A percentile compares a stretch with the other conserved stretches of the same genome.
phyloP scores from a whole-genome alignment of 306 rosid genomes.

The Quercus cerris region DNA sequence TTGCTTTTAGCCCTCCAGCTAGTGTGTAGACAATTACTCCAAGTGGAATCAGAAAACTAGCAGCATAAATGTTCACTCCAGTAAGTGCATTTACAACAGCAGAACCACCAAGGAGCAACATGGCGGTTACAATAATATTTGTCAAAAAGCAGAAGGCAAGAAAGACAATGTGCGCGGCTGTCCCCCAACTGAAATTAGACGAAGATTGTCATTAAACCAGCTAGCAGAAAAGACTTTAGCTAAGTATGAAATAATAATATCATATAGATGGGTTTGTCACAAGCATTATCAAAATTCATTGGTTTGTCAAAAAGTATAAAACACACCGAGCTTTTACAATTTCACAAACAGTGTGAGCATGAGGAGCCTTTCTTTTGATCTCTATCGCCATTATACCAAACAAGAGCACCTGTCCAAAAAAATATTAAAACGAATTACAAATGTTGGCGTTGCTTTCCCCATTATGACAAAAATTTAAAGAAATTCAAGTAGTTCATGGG shows the following conservation, averaged over 20 bases:
- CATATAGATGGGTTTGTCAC: background rate
- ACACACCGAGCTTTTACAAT: slow-evolving; percentile 90
- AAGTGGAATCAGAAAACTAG: slow-evolving; percentile 91
- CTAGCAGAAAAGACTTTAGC: background rate
- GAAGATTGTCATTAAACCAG: slow-evolving; percentile 7
- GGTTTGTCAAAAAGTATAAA: background rate
- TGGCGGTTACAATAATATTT: slow-evolving; percentile 83
- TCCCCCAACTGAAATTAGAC: slow-evolving; percentile 77
- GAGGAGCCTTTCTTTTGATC: slow-evolving; percentile 94
- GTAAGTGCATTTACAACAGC: slow-evolving; percentile 92
- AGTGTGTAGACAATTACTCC: slow-evolving; percentile 90
- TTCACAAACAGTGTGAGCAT: slow-evolving; percentile 93
- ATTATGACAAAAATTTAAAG: background rate
- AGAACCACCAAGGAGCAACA: slow-evolving; percentile 96
- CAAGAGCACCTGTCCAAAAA: slow-evolving; percentile 59
- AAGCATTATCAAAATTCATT: background rate
- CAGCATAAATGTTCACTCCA: slow-evolving; percentile 89
- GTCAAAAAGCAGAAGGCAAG: slow-evolving; percentile 85
- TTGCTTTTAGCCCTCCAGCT: slow-evolving; percentile 96
- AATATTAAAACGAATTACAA: background rate
- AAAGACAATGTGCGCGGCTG: slow-evolving; percentile 74
- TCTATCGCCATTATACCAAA: slow-evolving; percentile 96
- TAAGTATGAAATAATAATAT: background rate
- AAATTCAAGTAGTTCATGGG: background rate
- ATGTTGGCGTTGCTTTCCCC: slow-evolving; percentile 4